Evolutionary conservation across 1,139 yeast genomes (phyloP).

Genomic region (Debaryomycetaceae sp.): DNA sequence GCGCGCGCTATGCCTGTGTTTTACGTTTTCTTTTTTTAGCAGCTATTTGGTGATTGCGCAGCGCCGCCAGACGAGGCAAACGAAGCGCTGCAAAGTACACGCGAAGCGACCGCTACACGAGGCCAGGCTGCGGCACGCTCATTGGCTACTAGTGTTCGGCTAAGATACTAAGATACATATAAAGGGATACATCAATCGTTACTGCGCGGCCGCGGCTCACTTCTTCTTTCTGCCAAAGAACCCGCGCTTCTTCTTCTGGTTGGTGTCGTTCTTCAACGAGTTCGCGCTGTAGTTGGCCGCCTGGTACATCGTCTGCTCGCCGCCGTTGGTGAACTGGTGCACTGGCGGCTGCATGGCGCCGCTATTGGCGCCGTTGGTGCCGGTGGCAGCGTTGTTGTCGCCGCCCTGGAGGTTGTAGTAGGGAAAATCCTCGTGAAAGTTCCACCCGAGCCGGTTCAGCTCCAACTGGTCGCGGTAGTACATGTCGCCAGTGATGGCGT

Average conservation of each 20-base stretch:
- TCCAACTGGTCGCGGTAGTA: constrained; percentile 77
- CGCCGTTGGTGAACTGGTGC: constrained; percentile 23
- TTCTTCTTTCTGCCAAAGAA: constrained; percentile 63
- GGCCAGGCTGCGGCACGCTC: too few relatives aligned
- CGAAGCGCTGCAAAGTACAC: too few relatives aligned
- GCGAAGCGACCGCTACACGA: too few relatives aligned
- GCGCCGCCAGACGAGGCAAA: too few relatives aligned
- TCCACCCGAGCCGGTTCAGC: constrained; percentile 74
- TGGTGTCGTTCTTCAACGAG: constrained; percentile 33
- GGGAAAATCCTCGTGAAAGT: constrained; percentile 49
- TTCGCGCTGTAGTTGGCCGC: constrained; percentile 48
- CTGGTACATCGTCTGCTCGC: constrained; percentile 63
- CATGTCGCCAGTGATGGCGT: constrained; percentile 84
- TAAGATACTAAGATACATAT: neutral
- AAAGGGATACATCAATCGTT: neutral
- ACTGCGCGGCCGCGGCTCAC: too few relatives aligned
- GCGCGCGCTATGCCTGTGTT: too few relatives aligned
- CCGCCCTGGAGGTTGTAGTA: constrained; percentile 24
- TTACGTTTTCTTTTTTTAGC: too few relatives aligned
- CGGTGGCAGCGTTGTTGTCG: constrained; percentile 7
- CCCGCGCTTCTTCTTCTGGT: constrained; percentile 58
- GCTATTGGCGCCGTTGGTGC: constrained; percentile 15
- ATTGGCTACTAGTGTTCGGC: too few relatives aligned
- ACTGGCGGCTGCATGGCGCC: constrained; percentile 11
- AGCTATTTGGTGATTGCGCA: too few relatives aligned